These are phyloP conservation scores for Yamadazyma epiphylla DNA, from an alignment of 1,139 yeast species.

Conservation along the genomic window DNA sequence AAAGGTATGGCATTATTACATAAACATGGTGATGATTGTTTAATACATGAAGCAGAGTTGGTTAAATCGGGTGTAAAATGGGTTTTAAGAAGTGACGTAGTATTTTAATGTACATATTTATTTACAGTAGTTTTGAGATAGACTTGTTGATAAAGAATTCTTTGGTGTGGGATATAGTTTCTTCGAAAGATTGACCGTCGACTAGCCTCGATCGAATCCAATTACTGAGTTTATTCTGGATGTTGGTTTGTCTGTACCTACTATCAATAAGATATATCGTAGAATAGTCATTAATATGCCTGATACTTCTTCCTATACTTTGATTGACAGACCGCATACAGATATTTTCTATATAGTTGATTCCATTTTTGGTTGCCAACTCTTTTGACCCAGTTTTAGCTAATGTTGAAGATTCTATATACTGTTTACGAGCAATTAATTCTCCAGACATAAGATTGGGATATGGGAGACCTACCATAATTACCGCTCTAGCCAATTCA, in stretches of 20 bases:
- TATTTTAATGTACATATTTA: slow-evolving; percentile 17
- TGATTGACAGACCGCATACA: slow-evolving; percentile 94
- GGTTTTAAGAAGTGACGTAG: slow-evolving; percentile 63
- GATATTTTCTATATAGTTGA: slow-evolving; percentile 73
- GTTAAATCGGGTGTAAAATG: slow-evolving; percentile 57
- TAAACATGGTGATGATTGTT: slow-evolving; percentile 65
- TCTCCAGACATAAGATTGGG: slow-evolving; percentile 88
- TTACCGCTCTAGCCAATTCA: slow-evolving; percentile 78
- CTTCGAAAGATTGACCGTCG: slow-evolving; percentile 6
- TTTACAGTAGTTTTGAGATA: slow-evolving; percentile 3
- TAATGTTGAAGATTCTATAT: slow-evolving; percentile 48
- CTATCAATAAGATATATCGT: slow-evolving; percentile 67
- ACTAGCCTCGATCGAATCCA: slow-evolving; percentile 63
- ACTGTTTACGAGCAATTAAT: slow-evolving; percentile 66
- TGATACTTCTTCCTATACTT: slow-evolving; percentile 87
- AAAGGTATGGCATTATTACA: slow-evolving; percentile 62
- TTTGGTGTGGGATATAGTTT: slow-evolving; percentile 17
- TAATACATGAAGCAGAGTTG: slow-evolving; percentile 56
- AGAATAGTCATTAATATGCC: slow-evolving; percentile 82
- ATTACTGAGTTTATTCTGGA: slow-evolving; percentile 62
- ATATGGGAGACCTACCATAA: slow-evolving; percentile 87
- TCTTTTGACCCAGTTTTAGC: slow-evolving; percentile 36
- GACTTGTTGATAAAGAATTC: slow-evolving; percentile 21
- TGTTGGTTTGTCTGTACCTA: slow-evolving; percentile 48
- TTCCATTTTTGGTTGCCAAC: slow-evolving; percentile 45